A percentile compares a stretch with the other conserved stretches of the same genome.
These are phyloP conservation scores for Eucalyptus caleyi DNA, from an alignment of 345 rosid species.

Conservation along the genomic window DNA sequence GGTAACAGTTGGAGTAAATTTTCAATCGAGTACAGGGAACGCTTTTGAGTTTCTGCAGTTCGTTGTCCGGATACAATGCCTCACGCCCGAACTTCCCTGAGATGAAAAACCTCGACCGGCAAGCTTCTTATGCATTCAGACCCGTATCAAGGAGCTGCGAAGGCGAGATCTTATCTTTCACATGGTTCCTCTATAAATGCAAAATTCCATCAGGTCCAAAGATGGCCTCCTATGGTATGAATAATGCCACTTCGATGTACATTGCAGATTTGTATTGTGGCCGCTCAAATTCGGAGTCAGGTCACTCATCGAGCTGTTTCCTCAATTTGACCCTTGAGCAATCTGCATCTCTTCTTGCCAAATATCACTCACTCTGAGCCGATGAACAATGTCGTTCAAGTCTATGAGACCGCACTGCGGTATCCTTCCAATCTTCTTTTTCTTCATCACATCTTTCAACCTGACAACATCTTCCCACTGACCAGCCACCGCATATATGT, in stretches of 20 bases:
- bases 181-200: background rate
- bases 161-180: background rate
- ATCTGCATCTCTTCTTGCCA: background rate
- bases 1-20: background rate
- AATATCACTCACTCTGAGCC: background rate
- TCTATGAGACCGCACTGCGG: conserved; percentile 55
- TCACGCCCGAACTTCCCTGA: background rate
- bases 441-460: conserved; percentile 34
- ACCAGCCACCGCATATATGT: conserved; percentile 45
- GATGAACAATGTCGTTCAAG: conserved; percentile 52
- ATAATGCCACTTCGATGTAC: background rate
- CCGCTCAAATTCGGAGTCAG: background rate
- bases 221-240: background rate
- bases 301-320: background rate
- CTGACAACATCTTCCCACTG: conserved; percentile 41
- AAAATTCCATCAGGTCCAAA: background rate
- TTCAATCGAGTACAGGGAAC: background rate
- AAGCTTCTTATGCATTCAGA: background rate
- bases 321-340: background rate
- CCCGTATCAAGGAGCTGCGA: background rate
- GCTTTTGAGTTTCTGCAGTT: background rate
- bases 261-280: background rate
- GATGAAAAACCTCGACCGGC: background rate
- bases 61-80: background rate
- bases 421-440: conserved; percentile 20